phyloP scores from a whole-genome alignment of 2,329 filamentous ascomycete species.

The Pseudocercospora ulei region DNA sequence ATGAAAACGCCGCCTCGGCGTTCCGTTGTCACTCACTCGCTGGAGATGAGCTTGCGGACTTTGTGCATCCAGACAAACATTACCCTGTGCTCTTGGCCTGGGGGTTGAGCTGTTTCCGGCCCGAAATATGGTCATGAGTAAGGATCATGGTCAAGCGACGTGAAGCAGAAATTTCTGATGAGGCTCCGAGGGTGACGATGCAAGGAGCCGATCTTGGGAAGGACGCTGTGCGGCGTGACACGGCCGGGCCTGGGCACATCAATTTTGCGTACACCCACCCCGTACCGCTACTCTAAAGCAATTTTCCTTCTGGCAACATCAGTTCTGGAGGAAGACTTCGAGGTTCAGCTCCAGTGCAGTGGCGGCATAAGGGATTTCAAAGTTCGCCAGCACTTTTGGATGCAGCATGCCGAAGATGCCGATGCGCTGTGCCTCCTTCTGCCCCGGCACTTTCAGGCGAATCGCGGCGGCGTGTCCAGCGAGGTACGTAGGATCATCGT shows the following conservation, averaged over 20 bases:
- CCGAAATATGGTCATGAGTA: no score
- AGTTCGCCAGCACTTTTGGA: conserved; percentile 84
- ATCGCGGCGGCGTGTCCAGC: conserved; percentile 79
- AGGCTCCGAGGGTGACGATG: no score
- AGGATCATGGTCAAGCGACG: no score
- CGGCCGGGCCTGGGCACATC: neutral
- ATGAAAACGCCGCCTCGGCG: no score
- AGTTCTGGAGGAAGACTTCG: conserved; percentile 68
- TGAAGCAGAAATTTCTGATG: no score
- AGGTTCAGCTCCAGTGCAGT: conserved; percentile 92
- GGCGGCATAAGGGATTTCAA: conserved; percentile 84
- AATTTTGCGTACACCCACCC: neutral
- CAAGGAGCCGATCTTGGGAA: conserved; percentile 1
- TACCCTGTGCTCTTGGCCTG: no score
- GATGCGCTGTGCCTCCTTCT: conserved; percentile 57
- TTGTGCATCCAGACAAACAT: no score
- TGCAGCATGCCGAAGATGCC: conserved; percentile 92
- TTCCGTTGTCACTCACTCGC: no score
- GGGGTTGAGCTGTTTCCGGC: no score
- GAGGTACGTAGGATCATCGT: conserved; percentile 87
- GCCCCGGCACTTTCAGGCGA: conserved; percentile 60
- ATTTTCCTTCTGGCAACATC: neutral
- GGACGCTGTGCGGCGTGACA: conserved; percentile 1
- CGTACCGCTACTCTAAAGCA: neutral
- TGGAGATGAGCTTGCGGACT: no score